These are phyloP conservation scores for Apophysomyces elegans DNA, from an alignment of 371 early-diverging fungal species.

Conservation along the genomic window DNA sequence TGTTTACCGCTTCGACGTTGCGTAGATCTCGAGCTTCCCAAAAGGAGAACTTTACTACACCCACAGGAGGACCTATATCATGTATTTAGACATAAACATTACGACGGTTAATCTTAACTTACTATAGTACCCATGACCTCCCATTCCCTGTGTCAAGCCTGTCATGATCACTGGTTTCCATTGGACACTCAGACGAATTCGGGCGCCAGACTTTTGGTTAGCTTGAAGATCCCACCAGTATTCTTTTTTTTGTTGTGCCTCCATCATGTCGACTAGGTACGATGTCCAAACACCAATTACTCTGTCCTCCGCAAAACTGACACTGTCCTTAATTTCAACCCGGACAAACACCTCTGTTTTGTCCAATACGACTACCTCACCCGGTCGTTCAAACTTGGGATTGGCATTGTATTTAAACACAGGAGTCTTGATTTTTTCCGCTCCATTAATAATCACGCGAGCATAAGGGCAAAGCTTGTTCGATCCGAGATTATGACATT, in stretches of 20 bases:
- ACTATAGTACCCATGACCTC: constrained; percentile 47
- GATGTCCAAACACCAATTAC: constrained; percentile 36
- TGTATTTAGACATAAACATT: neutral
- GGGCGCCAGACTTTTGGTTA: constrained; percentile 41
- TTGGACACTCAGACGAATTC: constrained; percentile 48
- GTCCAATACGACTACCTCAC: constrained; percentile 56
- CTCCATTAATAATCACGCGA: constrained; percentile 51
- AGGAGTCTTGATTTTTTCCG: constrained; percentile 43
- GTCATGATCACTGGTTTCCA: constrained; percentile 66
- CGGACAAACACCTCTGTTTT: constrained; percentile 40
- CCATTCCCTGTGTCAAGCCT: constrained; percentile 41
- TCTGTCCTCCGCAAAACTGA: constrained; percentile 41
- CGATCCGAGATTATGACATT: constrained; percentile 47
- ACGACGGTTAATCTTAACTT: constrained; percentile 4
- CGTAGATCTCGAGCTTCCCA: constrained; percentile 76
- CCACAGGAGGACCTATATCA: constrained; percentile 67
- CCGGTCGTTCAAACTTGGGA: constrained; percentile 54
- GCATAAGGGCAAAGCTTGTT: constrained; percentile 49
- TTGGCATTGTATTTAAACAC: constrained; percentile 45
- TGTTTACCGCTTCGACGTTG: constrained; percentile 70
- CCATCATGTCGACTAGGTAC: constrained; percentile 42
- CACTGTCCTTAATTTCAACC: constrained; percentile 48
- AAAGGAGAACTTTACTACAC: constrained; percentile 80
- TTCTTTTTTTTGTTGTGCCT: constrained; percentile 28
- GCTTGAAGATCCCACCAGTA: constrained; percentile 51